phyloP scores from a whole-genome alignment of 768 basidiomycete genomes.

The Leccinum uliginosum region DNA sequence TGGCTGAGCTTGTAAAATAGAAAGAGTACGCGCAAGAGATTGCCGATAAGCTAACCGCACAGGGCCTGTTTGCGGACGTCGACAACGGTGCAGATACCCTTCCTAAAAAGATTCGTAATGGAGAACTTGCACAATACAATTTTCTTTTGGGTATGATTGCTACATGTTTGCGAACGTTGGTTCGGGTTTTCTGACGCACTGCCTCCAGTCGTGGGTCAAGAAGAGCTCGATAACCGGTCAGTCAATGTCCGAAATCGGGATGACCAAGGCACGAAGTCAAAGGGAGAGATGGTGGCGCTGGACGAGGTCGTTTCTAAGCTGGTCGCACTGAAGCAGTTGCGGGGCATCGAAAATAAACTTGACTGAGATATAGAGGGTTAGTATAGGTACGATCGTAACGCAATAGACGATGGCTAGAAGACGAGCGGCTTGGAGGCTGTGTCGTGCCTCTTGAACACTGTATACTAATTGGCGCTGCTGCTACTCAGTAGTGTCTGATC shows the following conservation, averaged over 20 bases:
- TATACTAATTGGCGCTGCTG: too few species aligned
- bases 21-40: conserved; percentile 89
- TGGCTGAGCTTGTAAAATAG: conserved; percentile 35
- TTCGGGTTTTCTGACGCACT: not conserved
- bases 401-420: too few species aligned
- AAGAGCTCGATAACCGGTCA: conserved; percentile 79
- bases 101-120: conserved; percentile 95
- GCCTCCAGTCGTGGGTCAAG: conserved; percentile 85
- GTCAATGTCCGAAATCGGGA: conserved; percentile 97
- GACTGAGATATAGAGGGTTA: conserved; percentile 19
- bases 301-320: conserved; percentile 70
- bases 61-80: conserved; percentile 85
- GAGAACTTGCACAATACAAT: conserved; percentile 96
- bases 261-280: conserved; percentile 81
- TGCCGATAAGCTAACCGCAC: conserved; percentile 53
- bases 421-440: too few species aligned
- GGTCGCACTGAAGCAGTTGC: conserved; percentile 59
- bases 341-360: conserved; percentile 55
- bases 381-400: not conserved
- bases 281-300: conserved; percentile 69
- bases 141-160: conserved; percentile 83
- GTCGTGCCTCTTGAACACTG: too few species aligned
- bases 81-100: conserved; percentile 91
- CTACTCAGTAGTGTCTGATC: too few species aligned
- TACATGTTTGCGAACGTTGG: too few species aligned